Conservation (phyloP, 805 yeast species). For the Hagleromyces aurorensis region DNA sequence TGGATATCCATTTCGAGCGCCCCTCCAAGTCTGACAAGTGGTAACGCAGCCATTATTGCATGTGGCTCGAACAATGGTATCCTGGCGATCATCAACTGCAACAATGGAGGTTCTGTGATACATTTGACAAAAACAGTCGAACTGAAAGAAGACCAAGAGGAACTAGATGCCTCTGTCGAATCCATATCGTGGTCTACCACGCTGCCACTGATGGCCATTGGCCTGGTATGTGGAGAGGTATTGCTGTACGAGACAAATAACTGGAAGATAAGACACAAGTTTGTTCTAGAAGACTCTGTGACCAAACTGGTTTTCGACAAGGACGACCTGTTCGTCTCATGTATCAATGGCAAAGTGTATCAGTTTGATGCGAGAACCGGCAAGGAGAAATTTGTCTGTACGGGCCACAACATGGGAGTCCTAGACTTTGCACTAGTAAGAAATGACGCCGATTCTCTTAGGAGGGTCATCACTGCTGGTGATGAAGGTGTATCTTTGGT, state of each 20-base stretch:
- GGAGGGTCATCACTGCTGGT: slow-evolving; percentile 81
- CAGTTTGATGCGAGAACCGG: slow-evolving; percentile 90
- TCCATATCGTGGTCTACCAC: slow-evolving; percentile 73
- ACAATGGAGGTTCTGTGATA: slow-evolving; percentile 56
- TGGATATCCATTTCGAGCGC: slow-evolving; percentile 67
- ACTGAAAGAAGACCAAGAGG: slow-evolving; percentile 46
- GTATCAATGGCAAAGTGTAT: slow-evolving; percentile 80
- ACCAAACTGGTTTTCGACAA: slow-evolving; percentile 66
- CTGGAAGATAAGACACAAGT: slow-evolving; percentile 75
- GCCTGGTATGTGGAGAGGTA: slow-evolving; percentile 85
- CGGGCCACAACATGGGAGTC: slow-evolving; percentile 92
- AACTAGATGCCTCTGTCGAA: slow-evolving; percentile 63
- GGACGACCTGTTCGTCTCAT: slow-evolving; percentile 55
- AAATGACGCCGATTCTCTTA: slow-evolving; percentile 24
- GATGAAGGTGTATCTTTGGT: slow-evolving; percentile 92
- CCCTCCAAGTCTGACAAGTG: slow-evolving; percentile 34
- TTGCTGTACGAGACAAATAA: slow-evolving; percentile 72
- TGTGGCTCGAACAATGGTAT: slow-evolving; percentile 86
- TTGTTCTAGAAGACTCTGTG: slow-evolving; percentile 70
- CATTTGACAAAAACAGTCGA: slow-evolving; percentile 60
- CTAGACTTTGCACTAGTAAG: slow-evolving; percentile 71
- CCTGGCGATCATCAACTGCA: slow-evolving; percentile 67
- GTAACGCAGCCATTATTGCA: slow-evolving; percentile 51
- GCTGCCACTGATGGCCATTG: slow-evolving; percentile 67
- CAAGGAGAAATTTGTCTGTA: slow-evolving; percentile 63